These are phyloP conservation scores for Rubia peregrina DNA, from an alignment of 305 asterid genomes.

Conservation along the genomic window DNA sequence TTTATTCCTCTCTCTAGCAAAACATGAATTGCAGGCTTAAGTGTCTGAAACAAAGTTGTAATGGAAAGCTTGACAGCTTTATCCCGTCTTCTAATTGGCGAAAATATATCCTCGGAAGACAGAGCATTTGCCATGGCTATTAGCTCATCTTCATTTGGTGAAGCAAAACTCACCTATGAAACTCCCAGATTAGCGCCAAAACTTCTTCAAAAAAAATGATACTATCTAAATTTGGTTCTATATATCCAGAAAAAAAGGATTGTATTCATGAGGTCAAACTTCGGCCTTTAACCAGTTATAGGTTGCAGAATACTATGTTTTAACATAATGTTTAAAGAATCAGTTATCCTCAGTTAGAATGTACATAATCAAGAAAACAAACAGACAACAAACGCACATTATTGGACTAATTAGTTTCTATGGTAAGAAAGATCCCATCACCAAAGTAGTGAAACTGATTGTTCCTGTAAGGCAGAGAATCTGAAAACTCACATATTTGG, in stretches of 20 bases:
- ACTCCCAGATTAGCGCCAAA: slow-evolving; percentile 3
- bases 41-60: slow-evolving; percentile 46
- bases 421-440: background rate
- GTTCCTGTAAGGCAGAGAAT: slow-evolving; percentile 2
- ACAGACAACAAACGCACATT: no score
- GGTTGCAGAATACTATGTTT: background rate
- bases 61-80: slow-evolving; percentile 20
- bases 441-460: background rate
- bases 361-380: background rate
- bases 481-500: slow-evolving; percentile 51
- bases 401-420: background rate
- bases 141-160: slow-evolving; percentile 93
- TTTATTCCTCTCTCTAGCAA: slow-evolving; percentile 67
- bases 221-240: background rate
- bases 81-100: slow-evolving; percentile 33
- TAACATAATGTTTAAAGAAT: background rate
- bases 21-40: slow-evolving; percentile 64
- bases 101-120: slow-evolving; percentile 36
- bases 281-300: background rate
- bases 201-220: background rate
- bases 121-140: slow-evolving; percentile 86
- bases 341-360: background rate
- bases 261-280: background rate
- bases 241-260: background rate
- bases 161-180: slow-evolving; percentile 57